Conservation (phyloP, 1,284 basidiomycete species). For the Chalciporus sp. region DNA sequence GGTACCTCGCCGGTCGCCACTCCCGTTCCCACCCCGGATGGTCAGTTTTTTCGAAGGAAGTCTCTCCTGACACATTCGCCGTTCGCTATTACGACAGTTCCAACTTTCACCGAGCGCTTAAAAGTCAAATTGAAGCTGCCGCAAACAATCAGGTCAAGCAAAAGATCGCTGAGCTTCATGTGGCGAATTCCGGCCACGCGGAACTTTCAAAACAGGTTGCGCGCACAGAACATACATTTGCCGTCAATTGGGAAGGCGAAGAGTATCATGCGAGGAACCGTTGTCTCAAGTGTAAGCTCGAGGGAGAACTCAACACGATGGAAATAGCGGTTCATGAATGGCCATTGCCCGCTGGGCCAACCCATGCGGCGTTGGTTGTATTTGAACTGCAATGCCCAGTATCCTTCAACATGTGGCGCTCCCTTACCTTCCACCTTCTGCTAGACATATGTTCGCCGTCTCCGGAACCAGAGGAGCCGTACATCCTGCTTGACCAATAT, state of each 20-base stretch:
- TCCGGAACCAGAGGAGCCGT: neutral
- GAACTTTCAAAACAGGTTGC: conserved; percentile 14
- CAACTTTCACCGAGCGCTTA: conserved; percentile 21
- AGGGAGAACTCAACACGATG: conserved; percentile 25
- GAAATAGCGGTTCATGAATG: conserved; percentile 47
- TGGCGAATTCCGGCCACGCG: conserved; percentile 17
- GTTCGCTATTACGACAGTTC: conserved; percentile 36
- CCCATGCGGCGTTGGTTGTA: conserved; percentile 35
- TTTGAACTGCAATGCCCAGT: conserved; percentile 49
- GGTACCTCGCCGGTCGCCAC: conserved; percentile 36
- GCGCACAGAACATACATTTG: conserved; percentile 2
- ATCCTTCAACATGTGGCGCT: conserved; percentile 47
- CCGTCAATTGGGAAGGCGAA: neutral
- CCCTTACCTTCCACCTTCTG: conserved; percentile 41
- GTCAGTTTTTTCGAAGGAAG: conserved; percentile 28
- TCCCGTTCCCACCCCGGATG: conserved; percentile 1
- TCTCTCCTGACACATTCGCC: conserved; percentile 22
- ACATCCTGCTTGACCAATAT: conserved; percentile 19
- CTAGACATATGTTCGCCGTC: conserved; percentile 32
- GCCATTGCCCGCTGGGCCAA: conserved; percentile 43
- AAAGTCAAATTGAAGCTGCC: conserved; percentile 28
- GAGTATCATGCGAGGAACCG: neutral
- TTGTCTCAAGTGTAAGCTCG: conserved; percentile 39
- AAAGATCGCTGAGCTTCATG: conserved; percentile 31
- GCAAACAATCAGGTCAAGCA: conserved; percentile 18